Base-by-base conservation (phyloP, 2,329 filamentous ascomycete species). In the Leptographium lundbergii region DNA sequence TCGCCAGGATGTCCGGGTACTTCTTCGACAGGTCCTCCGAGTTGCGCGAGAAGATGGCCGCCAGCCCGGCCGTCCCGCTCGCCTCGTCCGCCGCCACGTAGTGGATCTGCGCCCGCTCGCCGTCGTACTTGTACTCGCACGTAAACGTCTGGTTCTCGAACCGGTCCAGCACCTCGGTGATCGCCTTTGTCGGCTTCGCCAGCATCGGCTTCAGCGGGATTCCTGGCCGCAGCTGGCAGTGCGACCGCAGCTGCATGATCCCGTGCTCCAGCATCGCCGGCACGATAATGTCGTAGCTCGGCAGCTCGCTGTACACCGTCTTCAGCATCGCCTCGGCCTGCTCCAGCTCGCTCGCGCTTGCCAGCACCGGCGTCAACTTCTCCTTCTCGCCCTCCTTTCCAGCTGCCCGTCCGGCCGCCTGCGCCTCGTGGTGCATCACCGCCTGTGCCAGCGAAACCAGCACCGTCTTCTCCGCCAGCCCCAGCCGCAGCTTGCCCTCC, bases 121-220 rank as follows among this genome's bases (percentile, higher is more conserved):
- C 94, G 67, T 99, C 94, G 68, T 99, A 99, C 72, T 99, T 99
- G 79, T 95, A 99, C 71, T 99, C 94, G 74, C 94, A 99, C 1
- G 94, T 97, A 68, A 99, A 99, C 29, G 87, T 88, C 69, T 96
- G 94, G 63, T 88, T 85, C 69, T 97, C 94, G 65, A 99, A 99
- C 6, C 94, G 88, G 72, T 99, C 92, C 13, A 99, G 80, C 0
- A 99, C 94, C 73, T 99, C 94, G 0, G 91, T 96, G 66, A 99
- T 96, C 6, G 94, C 91, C 71, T 99, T 99, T 11, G 94, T 99
- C 3, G 94, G 94, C 68, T 97, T 97, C 24, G 94, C 94, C 75
- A 99, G 80, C 94, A 99, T 99, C 66, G 94, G 94, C 72, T 99
- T 99, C 60, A 99, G 78, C 0, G 94, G 94, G 19, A 99, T 88